Evolutionary conservation across 225 moss, liverwort and hornwort species (phyloP), one percentile per base, ranked within the genome.

Genomic region (Rhytidiadelphus loreus): DNA sequence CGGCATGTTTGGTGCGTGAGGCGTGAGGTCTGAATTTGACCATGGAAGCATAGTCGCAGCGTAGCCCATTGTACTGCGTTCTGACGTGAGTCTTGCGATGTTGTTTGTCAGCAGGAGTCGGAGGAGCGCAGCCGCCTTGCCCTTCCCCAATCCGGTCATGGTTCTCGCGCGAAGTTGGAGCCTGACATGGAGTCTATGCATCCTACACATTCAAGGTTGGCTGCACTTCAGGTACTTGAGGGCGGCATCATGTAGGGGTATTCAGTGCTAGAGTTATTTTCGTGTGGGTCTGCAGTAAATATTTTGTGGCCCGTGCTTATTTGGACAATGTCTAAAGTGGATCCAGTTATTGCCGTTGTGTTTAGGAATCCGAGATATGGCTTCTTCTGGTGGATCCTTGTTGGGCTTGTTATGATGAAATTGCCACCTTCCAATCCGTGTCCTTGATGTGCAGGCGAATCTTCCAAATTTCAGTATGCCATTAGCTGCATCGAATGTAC

Each of bases 101-200:
- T 86, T 30, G 90, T 82, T 58, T 88, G 83, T 59, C 60, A 52
- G 70, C 93, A 98, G 97, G 98, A 97, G 87, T 96, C 95, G 50
- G 97, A 96, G 89, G 98, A 97, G 86, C 94, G 95, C 86, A 93
- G 94, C 88, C 92, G 95, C 46, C 83, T 91, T 61, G 87, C 93
- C 24, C 69, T 87, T 53, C 77, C 94, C 77, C 95, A 93, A 44
- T 61, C 91, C 56, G 81, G 85, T 78, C 90, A 86, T 77, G 92
- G 85, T 87, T 86, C 90, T 88, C 95, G 92, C 14, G 83, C 77
- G 48, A 86, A 87, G 81, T 78, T 83, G 74, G 92, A 92, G 65
- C 32, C 86, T 17, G 90, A 91, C 53, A 73, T 95, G 83, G 96
- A 95, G 80, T 91, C 88, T 16, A 82, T 83, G 52, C 92, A 92